Conservation (phyloP, 1,284 basidiomycete species). For the Mycocalia duriaeana region DNA sequence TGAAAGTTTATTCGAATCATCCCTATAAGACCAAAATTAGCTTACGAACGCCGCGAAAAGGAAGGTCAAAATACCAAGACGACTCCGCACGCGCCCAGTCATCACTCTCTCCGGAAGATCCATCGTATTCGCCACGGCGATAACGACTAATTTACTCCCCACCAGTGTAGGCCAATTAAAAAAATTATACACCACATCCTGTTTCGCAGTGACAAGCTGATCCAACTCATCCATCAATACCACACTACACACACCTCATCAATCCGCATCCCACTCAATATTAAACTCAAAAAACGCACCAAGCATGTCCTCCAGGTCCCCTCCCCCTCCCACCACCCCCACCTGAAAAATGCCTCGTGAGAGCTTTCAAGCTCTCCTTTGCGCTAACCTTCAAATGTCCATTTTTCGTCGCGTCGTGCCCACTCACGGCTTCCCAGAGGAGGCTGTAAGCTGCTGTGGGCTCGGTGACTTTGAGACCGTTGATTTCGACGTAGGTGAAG, state of each 20-base stretch:
- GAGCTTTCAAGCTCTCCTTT: constrained; percentile 67
- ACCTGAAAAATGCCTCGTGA: constrained; percentile 57
- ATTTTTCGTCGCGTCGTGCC: constrained; percentile 58
- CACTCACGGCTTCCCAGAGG: constrained; percentile 85
- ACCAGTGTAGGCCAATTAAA: constrained; percentile 98
- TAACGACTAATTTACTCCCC: constrained; percentile 84
- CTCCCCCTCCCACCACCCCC: too few relatives aligned
- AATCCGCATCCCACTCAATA: too few relatives aligned
- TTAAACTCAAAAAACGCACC: constrained; percentile 38
- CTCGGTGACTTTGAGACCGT: constrained; percentile 89
- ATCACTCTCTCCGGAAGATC: constrained; percentile 94
- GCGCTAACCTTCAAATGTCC: constrained; percentile 62
- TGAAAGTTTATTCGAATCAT: constrained; percentile 94
- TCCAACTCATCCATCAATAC: constrained; percentile 98
- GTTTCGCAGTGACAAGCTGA: constrained; percentile 91
- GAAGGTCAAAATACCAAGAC: constrained; percentile 67
- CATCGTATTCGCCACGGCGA: constrained; percentile 98
- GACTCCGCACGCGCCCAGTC: constrained; percentile 87
- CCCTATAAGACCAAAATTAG: too few relatives aligned
- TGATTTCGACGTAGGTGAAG: constrained; percentile 97
- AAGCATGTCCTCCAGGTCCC: constrained; percentile 69
- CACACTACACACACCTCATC: constrained; percentile 48
- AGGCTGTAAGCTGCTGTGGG: constrained; percentile 84
- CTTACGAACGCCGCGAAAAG: background rate
- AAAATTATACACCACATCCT: constrained; percentile 98